Conservation (phyloP, 805 yeast genomes). For the Candida coleopterorum region DNA sequence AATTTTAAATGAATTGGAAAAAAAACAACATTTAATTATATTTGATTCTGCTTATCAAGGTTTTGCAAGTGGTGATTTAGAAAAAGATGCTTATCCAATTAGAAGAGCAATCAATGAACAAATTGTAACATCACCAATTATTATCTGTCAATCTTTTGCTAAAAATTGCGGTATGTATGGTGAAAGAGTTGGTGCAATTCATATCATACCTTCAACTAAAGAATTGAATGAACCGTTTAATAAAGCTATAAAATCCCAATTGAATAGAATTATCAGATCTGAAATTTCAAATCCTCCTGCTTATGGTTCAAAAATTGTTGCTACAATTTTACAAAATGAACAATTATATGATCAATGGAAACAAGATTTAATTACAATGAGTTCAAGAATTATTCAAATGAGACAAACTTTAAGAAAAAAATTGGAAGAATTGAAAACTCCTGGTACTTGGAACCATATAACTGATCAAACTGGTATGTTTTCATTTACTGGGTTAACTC, state of each 20-base stretch:
- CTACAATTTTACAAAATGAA: constrained; percentile 65
- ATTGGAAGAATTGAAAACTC: constrained; percentile 60
- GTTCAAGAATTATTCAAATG: constrained; percentile 76
- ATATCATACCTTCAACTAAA: constrained; percentile 52
- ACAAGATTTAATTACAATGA: constrained; percentile 79
- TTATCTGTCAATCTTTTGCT: constrained; percentile 93
- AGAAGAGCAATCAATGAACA: constrained; percentile 50
- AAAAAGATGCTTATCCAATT: constrained; percentile 79
- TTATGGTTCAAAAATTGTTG: constrained; percentile 89
- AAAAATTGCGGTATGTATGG: constrained; percentile 97
- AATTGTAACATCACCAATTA: constrained; percentile 24
- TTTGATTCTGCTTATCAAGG: constrained; percentile 98
- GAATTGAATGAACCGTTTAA: constrained; percentile 32
- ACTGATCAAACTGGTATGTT: constrained; percentile 93
- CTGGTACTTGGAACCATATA: constrained; percentile 92
- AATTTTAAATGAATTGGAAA: constrained; percentile 59
- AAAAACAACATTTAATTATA: constrained; percentile 66
- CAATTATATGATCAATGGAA: constrained; percentile 75
- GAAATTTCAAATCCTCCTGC: constrained; percentile 94
- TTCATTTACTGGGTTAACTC: constrained; percentile 82
- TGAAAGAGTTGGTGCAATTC: constrained; percentile 94
- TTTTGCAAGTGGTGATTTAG: constrained; percentile 85
- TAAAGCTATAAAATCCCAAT: constrained; percentile 66
- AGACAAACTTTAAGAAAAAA: constrained; percentile 61
- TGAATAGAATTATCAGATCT: constrained; percentile 69